Base-by-base conservation (phyloP, 306 rosid species). In the Lupinus albus region DNA sequence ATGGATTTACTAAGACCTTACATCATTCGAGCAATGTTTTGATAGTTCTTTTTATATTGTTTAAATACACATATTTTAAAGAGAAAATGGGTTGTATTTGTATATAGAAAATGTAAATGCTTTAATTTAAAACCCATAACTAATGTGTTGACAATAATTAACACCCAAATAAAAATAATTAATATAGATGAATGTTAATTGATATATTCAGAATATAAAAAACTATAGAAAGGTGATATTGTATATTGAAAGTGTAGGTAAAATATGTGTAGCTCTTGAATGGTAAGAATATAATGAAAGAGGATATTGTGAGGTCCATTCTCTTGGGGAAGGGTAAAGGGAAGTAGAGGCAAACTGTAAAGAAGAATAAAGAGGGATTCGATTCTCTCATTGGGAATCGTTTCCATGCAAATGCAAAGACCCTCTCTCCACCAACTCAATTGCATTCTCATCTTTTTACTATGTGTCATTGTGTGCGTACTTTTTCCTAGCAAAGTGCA, bases 271-370 rank as follows among this genome's bases (percentile, higher is more conserved):
- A 21, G 52, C 33, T 28, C 15, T 61, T 51, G 64, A 53, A 53
- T 39, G 51, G 67, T 49, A 58, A 68, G 75, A 68, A 77, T 15
- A 57, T n/a, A 42, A 62, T 16, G 67, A 52, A 61, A 7, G 32
- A 65, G 42, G 1, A 38, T 38, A 76, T 42, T 79, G 83, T 87
- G 89, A 84, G 82, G 70, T 91, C 94, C 97, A 91, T 92, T 92
- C 87, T 89, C 96, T 89, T 85, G 95, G 98, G 78, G 89, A 89
- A 83, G 84, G 96, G 95, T 85, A 89, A 92, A 92, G 95, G 67
- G 63, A 52, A 52, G 25, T 39, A 71, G 84, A 77, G 84, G 86
- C 86, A 82, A 85, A 92, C 89, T 87, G 87, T 85, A 87, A 85
- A 92, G 95, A 87, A 79, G 83, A 84, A 80, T 77, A 83, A 84